Evolutionary conservation across 1,139 yeast species (phyloP).

Genomic region (Geotrichum citri-aurantii): DNA sequence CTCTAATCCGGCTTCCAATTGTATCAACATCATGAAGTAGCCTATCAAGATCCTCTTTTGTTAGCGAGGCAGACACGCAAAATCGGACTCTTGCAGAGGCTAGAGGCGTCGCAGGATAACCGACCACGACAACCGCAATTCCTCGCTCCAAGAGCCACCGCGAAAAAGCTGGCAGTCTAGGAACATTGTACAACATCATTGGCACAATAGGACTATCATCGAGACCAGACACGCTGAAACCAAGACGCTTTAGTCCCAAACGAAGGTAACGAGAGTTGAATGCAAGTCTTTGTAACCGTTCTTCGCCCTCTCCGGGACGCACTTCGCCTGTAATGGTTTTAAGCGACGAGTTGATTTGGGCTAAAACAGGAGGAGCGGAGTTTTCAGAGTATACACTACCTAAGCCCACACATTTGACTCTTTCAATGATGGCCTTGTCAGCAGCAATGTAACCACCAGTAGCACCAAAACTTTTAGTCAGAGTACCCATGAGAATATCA

Average conservation of each 20-base stretch:
- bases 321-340: conserved; percentile 72
- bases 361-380: conserved; percentile 83
- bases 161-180: conserved; percentile 90
- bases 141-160: conserved; percentile 71
- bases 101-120: conserved; percentile 96
- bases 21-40: conserved; percentile 67
- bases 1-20: conserved; percentile 68
- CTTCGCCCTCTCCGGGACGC: conserved; percentile 89
- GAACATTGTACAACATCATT: conserved; percentile 76
- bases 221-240: conserved; percentile 89
- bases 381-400: conserved; percentile 78
- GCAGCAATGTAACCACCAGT: conserved; percentile 96
- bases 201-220: conserved; percentile 98
- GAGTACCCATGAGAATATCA: conserved; percentile 93
- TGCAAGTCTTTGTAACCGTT: conserved; percentile 86
- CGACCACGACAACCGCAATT: conserved; percentile 92
- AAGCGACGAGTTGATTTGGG: conserved; percentile 79
- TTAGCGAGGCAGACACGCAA: conserved; percentile 87
- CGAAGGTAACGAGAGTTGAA: conserved; percentile 91
- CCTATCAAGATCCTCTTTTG: conserved; percentile 87
- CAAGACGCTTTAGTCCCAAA: conserved; percentile 82
- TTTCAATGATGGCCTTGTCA: conserved; percentile 59
- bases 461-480: conserved; percentile 96
- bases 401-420: conserved; percentile 65
- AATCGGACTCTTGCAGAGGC: conserved; percentile 86